These are phyloP conservation scores for Colletotrichum tofieldiae DNA, from an alignment of 2,329 filamentous ascomycete species.

Conservation along the genomic window DNA sequence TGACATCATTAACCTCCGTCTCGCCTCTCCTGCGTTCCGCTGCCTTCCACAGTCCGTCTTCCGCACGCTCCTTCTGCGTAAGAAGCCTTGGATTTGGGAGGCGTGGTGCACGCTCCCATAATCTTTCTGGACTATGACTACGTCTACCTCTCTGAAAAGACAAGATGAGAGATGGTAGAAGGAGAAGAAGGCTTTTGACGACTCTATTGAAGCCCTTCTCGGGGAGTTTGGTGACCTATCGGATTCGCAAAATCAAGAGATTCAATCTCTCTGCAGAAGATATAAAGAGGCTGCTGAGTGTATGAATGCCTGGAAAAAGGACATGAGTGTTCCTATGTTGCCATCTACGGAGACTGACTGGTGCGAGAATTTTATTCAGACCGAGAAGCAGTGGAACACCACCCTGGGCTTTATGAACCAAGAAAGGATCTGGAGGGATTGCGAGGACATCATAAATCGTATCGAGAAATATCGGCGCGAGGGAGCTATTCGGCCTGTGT, in stretches of 20 bases:
- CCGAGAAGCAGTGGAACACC: neutral
- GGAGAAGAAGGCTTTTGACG: neutral
- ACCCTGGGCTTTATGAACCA: neutral
- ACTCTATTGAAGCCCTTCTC: neutral
- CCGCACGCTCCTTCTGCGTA: slow-evolving; percentile 6
- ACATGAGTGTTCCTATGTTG: neutral
- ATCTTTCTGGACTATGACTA: slow-evolving; percentile 26
- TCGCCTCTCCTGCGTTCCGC: slow-evolving; percentile 16
- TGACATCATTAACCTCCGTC: slow-evolving; percentile 8
- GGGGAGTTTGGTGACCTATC: neutral
- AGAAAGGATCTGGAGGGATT: neutral
- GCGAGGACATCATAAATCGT: neutral
- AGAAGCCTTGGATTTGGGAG: slow-evolving; percentile 44
- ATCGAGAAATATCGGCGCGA: neutral
- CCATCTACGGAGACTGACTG: neutral
- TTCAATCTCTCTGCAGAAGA: neutral
- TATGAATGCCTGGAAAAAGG: neutral
- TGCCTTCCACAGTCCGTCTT: slow-evolving; percentile 24
- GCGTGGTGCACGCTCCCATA: slow-evolving; percentile 38
- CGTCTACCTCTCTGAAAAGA: neutral
- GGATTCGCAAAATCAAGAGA: neutral
- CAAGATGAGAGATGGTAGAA: neutral
- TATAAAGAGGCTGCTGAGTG: neutral
- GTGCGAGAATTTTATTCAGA: neutral
- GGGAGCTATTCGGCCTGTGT: neutral